Conservation (phyloP, 352 stramenopile species). For the Globisporangium lucens region DNA sequence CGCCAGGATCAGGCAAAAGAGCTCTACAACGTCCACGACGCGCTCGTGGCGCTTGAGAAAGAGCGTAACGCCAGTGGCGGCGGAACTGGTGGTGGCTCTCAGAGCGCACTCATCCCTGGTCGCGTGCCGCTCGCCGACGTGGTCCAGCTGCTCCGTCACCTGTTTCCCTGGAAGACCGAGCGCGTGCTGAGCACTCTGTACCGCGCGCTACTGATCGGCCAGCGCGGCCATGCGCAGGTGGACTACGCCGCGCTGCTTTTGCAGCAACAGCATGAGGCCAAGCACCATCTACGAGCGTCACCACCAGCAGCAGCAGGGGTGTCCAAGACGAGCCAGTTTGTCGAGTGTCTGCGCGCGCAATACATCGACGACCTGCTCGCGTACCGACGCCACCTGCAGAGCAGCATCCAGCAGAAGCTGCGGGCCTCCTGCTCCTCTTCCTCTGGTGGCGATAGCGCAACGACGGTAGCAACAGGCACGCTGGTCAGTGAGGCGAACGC, state of each 20-base stretch:
- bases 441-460: neutral
- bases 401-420: slow-evolving; percentile 27
- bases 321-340: slow-evolving; percentile 18
- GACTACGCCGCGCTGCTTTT: slow-evolving; percentile 50
- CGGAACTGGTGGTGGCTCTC: neutral
- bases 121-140: slow-evolving; percentile 43
- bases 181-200: slow-evolving; percentile 35
- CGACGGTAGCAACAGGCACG: neutral
- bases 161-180: slow-evolving; percentile 69
- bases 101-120: slow-evolving; percentile 9
- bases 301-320: neutral
- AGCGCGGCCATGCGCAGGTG: slow-evolving; percentile 29
- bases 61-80: slow-evolving; percentile 32
- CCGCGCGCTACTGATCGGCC: slow-evolving; percentile 41
- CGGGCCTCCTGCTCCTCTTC: neutral
- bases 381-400: slow-evolving; percentile 43
- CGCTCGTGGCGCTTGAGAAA: slow-evolving; percentile 42
- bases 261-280: slow-evolving; percentile 20
- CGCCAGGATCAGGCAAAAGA: slow-evolving; percentile 43
- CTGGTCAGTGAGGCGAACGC: neutral
- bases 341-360: slow-evolving; percentile 48
- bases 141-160: slow-evolving; percentile 36
- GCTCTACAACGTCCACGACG: slow-evolving; percentile 44
- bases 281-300: neutral
- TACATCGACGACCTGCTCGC: slow-evolving; percentile 61